Evolutionary conservation across 1,284 basidiomycete genomes (phyloP).

Genomic region (Leccinum pachyderme): DNA sequence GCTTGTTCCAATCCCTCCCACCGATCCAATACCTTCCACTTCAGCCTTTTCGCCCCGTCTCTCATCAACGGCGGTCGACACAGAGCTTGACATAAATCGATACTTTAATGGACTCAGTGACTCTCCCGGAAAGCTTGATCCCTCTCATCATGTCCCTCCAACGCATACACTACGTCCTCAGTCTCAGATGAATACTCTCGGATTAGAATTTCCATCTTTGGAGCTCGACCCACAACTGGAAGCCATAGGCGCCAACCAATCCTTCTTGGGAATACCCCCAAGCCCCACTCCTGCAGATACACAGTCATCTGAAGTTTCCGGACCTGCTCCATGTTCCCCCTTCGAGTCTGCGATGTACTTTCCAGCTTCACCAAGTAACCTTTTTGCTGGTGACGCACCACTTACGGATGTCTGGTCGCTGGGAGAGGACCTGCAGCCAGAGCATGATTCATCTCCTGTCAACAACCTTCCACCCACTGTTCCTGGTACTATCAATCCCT

Average conservation of each 20-base stretch:
- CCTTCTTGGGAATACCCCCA: slow-evolving; percentile 30
- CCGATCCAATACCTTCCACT: not conserved
- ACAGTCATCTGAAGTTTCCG: not conserved
- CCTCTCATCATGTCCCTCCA: not conserved
- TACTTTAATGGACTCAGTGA: slow-evolving; percentile 28
- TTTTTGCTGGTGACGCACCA: slow-evolving; percentile 2
- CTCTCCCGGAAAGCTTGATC: slow-evolving; percentile 18
- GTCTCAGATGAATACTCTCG: slow-evolving; percentile 1
- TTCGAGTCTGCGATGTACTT: slow-evolving; percentile 2
- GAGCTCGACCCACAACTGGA: slow-evolving; percentile 6
- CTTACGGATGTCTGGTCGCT: slow-evolving; percentile 13
- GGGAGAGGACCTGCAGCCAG: not conserved
- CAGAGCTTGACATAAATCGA: slow-evolving; percentile 26
- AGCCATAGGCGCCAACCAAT: slow-evolving; percentile 9
- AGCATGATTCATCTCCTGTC: not conserved
- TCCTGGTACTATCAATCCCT: slow-evolving; percentile 30
- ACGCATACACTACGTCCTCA: slow-evolving; percentile 6
- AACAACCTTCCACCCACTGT: not conserved
- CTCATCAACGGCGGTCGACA: slow-evolving; percentile 9
- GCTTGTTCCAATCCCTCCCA: not conserved
- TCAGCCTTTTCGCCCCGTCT: not conserved
- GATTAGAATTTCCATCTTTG: slow-evolving; percentile 6
- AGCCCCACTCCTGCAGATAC: slow-evolving; percentile 19
- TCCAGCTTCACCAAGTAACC: slow-evolving; percentile 3
- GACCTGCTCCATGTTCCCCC: not conserved